Evolutionary conservation across 495 filamentous ascomycete species (phyloP), one percentile per base, ranked within the genome.

Genomic region (Aspergillus diversus): DNA sequence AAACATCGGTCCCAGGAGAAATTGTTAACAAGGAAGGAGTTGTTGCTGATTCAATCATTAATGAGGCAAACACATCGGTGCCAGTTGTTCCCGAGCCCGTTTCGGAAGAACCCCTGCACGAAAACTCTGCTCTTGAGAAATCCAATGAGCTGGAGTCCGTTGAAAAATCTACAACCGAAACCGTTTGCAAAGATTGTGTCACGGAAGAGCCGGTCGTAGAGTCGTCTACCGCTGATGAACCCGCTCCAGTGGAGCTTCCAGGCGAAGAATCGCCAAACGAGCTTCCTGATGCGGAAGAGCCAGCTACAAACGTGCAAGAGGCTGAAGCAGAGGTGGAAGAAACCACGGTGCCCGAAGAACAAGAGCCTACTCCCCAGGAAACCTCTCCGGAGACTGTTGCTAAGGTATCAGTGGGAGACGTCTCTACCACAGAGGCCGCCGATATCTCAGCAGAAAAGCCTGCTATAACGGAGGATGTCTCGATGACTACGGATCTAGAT

Each of bases 141-240:
- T n/a, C 21, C 37, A 32, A 33, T 37, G 42, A 46, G 54, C 12
- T 17, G 1, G 63, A 67, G 35, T 7, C 52, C 5, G 57, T 55
- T 31, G 60, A 42, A 15, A 65, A 70, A 42, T n/a, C 32, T 50
- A 50, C 17, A 6, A 17, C 16, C 5, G 47, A 21, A 27, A 50
- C n/a, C 11, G 5, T 50, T 50, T 50, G 47, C 47, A 50, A 27
- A 17, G 47, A 50, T 8, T 50, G 47, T 34, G 42, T 60, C n/a
- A 27, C 21, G 21, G 64, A 71, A 52, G 64, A 65, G 32, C 27
- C 57, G 4, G 48, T 63, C 12, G 49, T 55, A n/a, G 54, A 68
- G 37, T 46, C 47, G 32, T 27, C 56, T 6, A 59, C 47, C 15
- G 32, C 7, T 27, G 59, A 61, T 15, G 61, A 62, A 53, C 47